These are phyloP conservation scores for Hyaloscypha finlandica DNA, from an alignment of 495 filamentous ascomycete genomes.

Conservation along the genomic window DNA sequence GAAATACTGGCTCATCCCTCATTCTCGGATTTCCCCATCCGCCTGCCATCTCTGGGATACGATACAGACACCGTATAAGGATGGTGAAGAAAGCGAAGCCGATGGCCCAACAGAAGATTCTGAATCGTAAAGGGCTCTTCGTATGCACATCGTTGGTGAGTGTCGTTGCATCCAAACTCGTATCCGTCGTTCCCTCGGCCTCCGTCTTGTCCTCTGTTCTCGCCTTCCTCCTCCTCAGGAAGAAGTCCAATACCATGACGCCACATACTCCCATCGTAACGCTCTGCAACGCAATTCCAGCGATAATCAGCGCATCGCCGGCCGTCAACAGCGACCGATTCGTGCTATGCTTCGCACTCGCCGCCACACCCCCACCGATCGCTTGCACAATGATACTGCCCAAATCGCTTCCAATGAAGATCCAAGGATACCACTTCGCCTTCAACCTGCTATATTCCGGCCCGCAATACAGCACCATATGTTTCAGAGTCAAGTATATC, in stretches of 20 bases:
- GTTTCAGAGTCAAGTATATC: conserved; percentile 58
- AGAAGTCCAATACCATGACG: conserved; percentile 39
- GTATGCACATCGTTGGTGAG: conserved; percentile 8
- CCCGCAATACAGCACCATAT: conserved; percentile 59
- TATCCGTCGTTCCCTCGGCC: conserved; percentile 19
- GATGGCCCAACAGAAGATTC: conserved; percentile 49
- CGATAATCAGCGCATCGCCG: conserved; percentile 46
- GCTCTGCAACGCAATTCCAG: conserved; percentile 60
- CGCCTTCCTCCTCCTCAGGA: conserved; percentile 31
- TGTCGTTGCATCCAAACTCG: conserved; percentile 8
- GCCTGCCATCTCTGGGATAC: conserved; percentile 38
- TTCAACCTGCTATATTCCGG: conserved; percentile 59
- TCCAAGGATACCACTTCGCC: conserved; percentile 51
- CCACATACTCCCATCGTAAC: conserved; percentile 42
- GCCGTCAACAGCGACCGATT: conserved; percentile 26
- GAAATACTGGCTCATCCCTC: conserved; percentile 54
- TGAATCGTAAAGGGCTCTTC: conserved; percentile 30
- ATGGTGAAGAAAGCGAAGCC: conserved; percentile 61
- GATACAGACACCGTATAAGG: conserved; percentile 38
- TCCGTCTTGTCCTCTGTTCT: conserved; percentile 23
- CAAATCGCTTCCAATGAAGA: conserved; percentile 62
- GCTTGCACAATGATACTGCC: conserved; percentile 63
- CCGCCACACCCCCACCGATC: conserved; percentile 58
- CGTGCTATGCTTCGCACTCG: conserved; percentile 33
- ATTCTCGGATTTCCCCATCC: conserved; percentile 37